Percentiles rank a stretch among this genome's conserved stretches.
Evolutionary conservation across 805 yeast species (phyloP).

Genomic region (Yarrowia hollandica): DNA sequence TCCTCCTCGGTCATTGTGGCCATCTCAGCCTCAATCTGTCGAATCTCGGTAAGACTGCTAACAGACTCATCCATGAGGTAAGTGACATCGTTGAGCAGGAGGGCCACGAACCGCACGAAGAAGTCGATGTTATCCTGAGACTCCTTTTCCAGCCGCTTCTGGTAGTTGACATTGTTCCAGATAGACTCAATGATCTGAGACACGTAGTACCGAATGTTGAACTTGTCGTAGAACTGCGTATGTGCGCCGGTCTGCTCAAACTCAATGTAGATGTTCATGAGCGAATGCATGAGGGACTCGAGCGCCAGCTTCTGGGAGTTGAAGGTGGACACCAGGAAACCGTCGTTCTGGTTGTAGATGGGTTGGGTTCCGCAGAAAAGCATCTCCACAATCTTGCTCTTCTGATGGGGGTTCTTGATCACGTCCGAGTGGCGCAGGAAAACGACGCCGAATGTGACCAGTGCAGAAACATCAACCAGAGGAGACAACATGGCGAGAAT

Average conservation of each 20-base stretch:
- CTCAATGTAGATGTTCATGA: conserved; percentile 87
- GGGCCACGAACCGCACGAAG: conserved; percentile 87
- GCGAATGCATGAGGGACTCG: conserved; percentile 71
- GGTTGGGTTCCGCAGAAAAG: conserved; percentile 67
- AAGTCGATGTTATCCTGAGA: conserved; percentile 72
- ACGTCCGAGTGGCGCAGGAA: conserved; percentile 63
- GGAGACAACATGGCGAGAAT: conserved; percentile 44
- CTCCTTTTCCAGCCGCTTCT: conserved; percentile 65
- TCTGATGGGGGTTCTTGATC: conserved; percentile 91
- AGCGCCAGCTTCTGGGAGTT: conserved; percentile 61
- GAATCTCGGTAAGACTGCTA: conserved; percentile 74
- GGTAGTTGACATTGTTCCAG: conserved; percentile 73
- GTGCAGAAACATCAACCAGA: conserved; percentile 54
- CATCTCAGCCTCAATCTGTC: conserved; percentile 49
- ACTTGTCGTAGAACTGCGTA: conserved; percentile 93
- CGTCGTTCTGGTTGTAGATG: conserved; percentile 46
- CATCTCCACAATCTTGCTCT: conserved; percentile 77
- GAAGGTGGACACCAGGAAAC: conserved; percentile 69
- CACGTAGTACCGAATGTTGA: conserved; percentile 84
- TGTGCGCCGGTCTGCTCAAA: conserved; percentile 96
- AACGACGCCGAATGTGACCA: conserved; percentile 71
- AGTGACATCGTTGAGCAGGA: conserved; percentile 93
- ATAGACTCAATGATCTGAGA: conserved; percentile 78
- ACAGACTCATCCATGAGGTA: conserved; percentile 88
- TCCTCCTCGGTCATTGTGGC: conserved; percentile 44